Conservation (phyloP, 768 basidiomycete genomes). For the Dentipellis fragilis region DNA sequence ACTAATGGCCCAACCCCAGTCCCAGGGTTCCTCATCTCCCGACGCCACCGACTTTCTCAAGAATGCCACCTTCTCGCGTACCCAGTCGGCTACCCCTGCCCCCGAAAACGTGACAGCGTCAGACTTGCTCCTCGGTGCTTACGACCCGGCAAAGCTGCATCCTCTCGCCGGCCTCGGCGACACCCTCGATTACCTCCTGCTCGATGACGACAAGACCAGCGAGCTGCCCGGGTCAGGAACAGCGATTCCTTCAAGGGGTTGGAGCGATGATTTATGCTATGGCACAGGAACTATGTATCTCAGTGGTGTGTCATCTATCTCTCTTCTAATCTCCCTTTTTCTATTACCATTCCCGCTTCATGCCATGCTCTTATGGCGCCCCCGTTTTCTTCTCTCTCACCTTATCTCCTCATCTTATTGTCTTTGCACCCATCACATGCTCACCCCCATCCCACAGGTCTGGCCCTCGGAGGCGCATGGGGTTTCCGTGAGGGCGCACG, state of each 20-base stretch:
- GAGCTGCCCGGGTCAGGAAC: conserved; percentile 84
- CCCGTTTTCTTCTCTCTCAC: conserved; percentile 25
- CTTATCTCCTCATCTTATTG: conserved; percentile 50
- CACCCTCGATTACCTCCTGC: conserved; percentile 88
- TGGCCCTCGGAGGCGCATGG: conserved; percentile 92
- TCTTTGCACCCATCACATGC: conserved; percentile 67
- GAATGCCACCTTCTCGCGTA: conserved; percentile 17
- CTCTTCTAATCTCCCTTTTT: conserved; percentile 12
- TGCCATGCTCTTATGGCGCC: conserved; percentile 43
- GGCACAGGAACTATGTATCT: conserved; percentile 99
- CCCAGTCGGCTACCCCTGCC: conserved; percentile 26
- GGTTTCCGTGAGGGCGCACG: conserved; percentile 90
- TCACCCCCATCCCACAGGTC: conserved; percentile 61
- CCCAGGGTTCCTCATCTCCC: background rate
- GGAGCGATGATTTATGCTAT: conserved; percentile 99
- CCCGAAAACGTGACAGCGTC: conserved; percentile 68
- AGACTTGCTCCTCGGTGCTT: conserved; percentile 78
- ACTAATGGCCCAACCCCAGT: conserved; percentile 8
- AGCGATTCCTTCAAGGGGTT: conserved; percentile 90
- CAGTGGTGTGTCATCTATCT: conserved; percentile 57
- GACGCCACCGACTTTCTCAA: conserved; percentile 11
- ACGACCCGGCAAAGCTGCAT: conserved; percentile 89
- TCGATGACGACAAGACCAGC: conserved; percentile 94
- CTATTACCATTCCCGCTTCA: conserved; percentile 17
- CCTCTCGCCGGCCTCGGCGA: conserved; percentile 89